A percentile compares a stretch with the other conserved stretches of the same genome.
Evolutionary conservation across 805 yeast genomes (phyloP).

Genomic region (Metschnikowia arizonensis): DNA sequence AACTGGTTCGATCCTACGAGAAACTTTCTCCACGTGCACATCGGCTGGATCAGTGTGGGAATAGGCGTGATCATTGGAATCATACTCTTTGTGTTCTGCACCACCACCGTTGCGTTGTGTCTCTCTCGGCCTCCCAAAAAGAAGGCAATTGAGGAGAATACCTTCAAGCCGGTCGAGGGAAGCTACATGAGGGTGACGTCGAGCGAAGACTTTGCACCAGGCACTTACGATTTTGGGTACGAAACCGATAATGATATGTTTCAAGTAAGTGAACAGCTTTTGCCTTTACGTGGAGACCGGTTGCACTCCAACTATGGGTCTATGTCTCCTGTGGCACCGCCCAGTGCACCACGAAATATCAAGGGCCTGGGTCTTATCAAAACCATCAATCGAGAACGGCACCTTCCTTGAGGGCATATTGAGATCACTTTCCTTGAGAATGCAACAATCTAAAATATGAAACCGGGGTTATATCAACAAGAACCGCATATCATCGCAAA

Average conservation of each 20-base stretch:
- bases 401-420: conserved; percentile 16
- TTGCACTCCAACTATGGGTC: conserved; percentile 9
- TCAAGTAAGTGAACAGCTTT: conserved; percentile 29
- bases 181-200: conserved; percentile 38
- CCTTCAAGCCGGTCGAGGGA: conserved; percentile 19
- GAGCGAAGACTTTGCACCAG: conserved; percentile 23
- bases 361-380: conserved; percentile 20
- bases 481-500: too few species aligned
- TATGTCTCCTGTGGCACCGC: conserved; percentile 12
- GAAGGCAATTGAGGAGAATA: conserved; percentile 4
- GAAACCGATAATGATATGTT: conserved; percentile 41
- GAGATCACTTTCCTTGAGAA: not conserved
- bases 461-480: too few species aligned
- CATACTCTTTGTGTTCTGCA: conserved; percentile 30
- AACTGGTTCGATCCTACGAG: conserved; percentile 54
- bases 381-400: conserved; percentile 21
- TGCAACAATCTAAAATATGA: not conserved
- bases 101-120: conserved; percentile 18
- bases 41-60: conserved; percentile 66
- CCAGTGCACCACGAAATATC: conserved; percentile 27
- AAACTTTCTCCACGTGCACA: conserved; percentile 48
- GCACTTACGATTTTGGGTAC: conserved; percentile 34
- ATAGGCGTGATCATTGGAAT: conserved; percentile 65
- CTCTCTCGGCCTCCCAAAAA: conserved; percentile 10
- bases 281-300: conserved; percentile 23